Evolutionary conservation across 495 filamentous ascomycete genomes (phyloP), one percentile per base, ranked within the genome.

Genomic region (Emericellopsis terricola): DNA sequence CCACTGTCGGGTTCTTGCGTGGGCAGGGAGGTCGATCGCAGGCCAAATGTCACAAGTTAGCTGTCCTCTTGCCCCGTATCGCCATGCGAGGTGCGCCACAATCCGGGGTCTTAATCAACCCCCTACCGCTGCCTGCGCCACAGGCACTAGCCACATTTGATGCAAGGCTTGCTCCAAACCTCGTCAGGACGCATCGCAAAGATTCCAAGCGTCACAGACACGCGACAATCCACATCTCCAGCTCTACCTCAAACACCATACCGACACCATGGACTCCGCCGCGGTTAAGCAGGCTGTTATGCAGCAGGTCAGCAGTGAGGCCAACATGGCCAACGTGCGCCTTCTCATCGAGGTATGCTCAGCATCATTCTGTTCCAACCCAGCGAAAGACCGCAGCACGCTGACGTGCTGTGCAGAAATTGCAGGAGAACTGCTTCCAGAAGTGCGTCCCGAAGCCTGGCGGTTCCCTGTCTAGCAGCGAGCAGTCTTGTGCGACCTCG

Each of bases 371-470:
- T 16, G 21, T 6, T 33, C 13, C 31, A n/a, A 13, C 4, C 9
- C 10, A n/a, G 19, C 18, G 18, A 30, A 9, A 34, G 5, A 17
- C 2, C 15, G 14, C 32, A 10, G 24, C 13, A 26, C 2, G 20
- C 33, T 35, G 13, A 35, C 33, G 8, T 8, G n/a, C 8, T 16
- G 5, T 27, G 23, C 43, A 96, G 89, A 92, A 84, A 78, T 67
- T 96, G 55, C 93, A 94, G 67, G 75, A 87, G 51, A 76, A 91
- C 65, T 97, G 89, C 70, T 38, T 93, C 71, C 73, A 87, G 23
- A 76, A 76, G 50, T 97, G 89, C 60, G 63, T 97, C 27, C 76
- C 86, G 18, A 75, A 84, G 45, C 89, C 89, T 34, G 78, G 83
- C 36, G 55, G 65, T 33, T 79, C 77, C 27, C 57, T 96, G 31